Evolutionary conservation across 1,139 yeast genomes (phyloP).

Genomic region (Sugiyamaella novakii): DNA sequence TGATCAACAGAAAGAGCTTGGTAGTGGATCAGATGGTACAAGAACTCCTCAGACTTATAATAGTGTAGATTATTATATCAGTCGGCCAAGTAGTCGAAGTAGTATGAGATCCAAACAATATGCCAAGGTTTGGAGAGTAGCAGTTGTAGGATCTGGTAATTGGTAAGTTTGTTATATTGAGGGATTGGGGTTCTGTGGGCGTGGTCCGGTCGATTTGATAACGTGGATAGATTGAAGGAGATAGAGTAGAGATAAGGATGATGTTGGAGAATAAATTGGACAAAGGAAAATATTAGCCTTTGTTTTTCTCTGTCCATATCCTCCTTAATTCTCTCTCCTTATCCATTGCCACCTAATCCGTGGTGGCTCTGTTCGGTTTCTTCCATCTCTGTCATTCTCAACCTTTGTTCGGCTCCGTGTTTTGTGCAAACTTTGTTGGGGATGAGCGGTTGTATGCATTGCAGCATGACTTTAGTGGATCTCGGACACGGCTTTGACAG

Average conservation of each 20-base stretch:
- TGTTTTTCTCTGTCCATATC: too few relatives aligned
- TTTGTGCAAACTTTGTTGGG: conserved; percentile 15
- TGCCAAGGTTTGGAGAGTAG: conserved; percentile 19
- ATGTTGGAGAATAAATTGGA: too few relatives aligned
- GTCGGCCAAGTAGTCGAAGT: conserved; percentile 22
- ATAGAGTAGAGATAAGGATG: too few relatives aligned
- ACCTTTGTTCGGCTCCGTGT: too few relatives aligned
- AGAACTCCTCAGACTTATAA: conserved; percentile 16
- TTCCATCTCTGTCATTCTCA: too few relatives aligned
- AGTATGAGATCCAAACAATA: conserved; percentile 24
- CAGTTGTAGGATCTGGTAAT: conserved; percentile 49
- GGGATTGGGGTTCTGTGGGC: too few relatives aligned
- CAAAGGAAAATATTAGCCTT: too few relatives aligned
- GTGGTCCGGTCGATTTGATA: too few relatives aligned
- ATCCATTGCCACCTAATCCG: too few relatives aligned
- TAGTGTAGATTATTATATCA: conserved; percentile 20
- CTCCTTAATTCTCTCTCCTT: too few relatives aligned
- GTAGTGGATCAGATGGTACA: conserved; percentile 7
- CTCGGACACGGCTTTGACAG: neutral
- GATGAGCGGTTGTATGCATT: neutral
- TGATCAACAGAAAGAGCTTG: conserved; percentile 1
- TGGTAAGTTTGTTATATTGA: conserved; percentile 39
- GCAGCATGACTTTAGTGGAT: neutral
- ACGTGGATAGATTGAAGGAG: neutral
- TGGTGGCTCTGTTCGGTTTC: too few relatives aligned